A percentile compares a stretch with the other conserved stretches of the same genome.
phyloP scores from a whole-genome alignment of 2,329 filamentous ascomycete species.

The Fusarium nygamai region DNA sequence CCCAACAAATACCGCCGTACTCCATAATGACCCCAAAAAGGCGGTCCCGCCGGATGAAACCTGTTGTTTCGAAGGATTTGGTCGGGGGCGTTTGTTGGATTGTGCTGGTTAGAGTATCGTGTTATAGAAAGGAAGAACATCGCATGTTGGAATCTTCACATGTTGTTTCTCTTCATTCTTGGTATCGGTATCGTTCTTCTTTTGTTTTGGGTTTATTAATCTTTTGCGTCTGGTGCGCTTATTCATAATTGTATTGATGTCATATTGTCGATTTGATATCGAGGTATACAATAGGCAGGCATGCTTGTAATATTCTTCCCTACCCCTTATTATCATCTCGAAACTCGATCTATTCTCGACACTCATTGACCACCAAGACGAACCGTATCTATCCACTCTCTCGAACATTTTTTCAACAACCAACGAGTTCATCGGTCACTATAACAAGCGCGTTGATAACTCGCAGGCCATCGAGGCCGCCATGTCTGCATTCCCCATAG shows the following conservation, averaged over 20 bases:
- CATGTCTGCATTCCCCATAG: conserved; percentile 27
- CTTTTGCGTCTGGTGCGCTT: not conserved
- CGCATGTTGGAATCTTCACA: not conserved
- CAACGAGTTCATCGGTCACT: not conserved
- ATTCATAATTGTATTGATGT: not conserved
- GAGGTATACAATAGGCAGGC: not conserved
- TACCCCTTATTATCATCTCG: not conserved
- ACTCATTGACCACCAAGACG: not conserved
- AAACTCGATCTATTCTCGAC: not conserved
- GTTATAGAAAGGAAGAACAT: not conserved
- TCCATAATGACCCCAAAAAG: not conserved
- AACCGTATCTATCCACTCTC: not conserved
- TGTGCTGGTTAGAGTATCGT: conserved; percentile 9
- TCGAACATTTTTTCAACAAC: not conserved
- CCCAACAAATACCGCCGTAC: not conserved
- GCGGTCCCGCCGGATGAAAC: not conserved
- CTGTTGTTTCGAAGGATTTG: conserved; percentile 7
- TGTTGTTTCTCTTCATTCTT: not conserved
- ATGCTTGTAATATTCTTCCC: not conserved
- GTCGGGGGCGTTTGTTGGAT: not conserved
- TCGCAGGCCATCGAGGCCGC: not conserved
- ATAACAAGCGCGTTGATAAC: not conserved
- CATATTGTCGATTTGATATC: conserved; percentile 7
- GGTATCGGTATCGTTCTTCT: not conserved
- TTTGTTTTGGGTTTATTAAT: not conserved